phyloP scores from a whole-genome alignment of 73 alveolate genomes.

The Uronychia binucleata region DNA sequence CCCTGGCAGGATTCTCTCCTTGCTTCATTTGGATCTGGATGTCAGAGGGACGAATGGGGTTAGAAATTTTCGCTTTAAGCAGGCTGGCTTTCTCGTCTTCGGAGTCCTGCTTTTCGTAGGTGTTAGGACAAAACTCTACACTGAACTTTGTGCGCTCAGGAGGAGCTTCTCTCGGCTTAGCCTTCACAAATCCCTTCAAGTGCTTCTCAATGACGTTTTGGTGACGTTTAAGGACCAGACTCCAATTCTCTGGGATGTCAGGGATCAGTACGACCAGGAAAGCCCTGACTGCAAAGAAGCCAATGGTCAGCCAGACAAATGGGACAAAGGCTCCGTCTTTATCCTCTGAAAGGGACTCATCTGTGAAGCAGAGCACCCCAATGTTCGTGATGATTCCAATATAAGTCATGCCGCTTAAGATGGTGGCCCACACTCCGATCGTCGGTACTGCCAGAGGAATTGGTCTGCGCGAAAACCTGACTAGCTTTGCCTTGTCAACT shows the following conservation, averaged over 20 bases:
- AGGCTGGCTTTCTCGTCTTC: no score
- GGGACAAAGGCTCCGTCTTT: background rate
- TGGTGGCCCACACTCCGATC: conserved; percentile 16
- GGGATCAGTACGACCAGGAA: background rate
- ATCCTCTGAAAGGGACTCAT: background rate
- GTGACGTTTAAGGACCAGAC: background rate
- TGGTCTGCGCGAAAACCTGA: conserved; percentile 7
- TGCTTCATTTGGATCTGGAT: no score
- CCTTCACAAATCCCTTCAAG: background rate
- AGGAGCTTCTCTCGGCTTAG: background rate
- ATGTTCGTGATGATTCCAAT: conserved; percentile 10
- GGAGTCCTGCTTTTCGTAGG: no score
- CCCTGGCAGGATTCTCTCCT: no score
- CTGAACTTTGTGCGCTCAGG: background rate
- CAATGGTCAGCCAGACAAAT: conserved; percentile 9
- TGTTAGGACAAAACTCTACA: background rate
- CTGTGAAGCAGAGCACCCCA: conserved; percentile 12
- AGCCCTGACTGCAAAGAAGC: background rate
- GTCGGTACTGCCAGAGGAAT: conserved; percentile 6
- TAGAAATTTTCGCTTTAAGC: no score
- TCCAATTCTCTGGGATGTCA: background rate
- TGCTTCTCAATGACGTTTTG: background rate
- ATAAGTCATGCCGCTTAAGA: background rate
- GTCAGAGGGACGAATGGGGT: no score
- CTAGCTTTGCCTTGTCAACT: conserved; percentile 35